Percentiles rank a stretch among this genome's conserved stretches.
Evolutionary conservation across 164 flowering plant species (phyloP).

Genomic region (Taxillus chinensis): DNA sequence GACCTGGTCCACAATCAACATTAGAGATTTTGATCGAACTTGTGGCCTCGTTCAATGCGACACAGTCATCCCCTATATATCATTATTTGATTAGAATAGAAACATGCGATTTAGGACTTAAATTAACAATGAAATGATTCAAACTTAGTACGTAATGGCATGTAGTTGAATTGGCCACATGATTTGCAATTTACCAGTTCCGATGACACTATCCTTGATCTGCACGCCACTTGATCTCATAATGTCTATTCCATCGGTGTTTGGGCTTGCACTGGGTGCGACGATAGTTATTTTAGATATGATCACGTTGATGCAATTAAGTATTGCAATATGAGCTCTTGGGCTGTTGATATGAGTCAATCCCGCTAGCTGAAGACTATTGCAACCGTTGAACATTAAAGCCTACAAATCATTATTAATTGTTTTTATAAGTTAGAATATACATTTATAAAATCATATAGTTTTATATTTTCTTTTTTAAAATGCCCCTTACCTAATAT

Average conservation of each 20-base stretch:
- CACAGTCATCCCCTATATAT: neutral
- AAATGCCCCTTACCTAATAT: too few species aligned
- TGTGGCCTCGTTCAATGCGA: neutral
- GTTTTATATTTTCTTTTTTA: too few species aligned
- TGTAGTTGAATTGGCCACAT: neutral
- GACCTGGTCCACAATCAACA: neutral
- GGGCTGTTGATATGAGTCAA: slow-evolving; percentile 16
- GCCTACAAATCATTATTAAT: slow-evolving; percentile 13
- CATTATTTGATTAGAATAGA: too few species aligned
- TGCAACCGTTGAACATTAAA: slow-evolving; percentile 8
- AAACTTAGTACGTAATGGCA: too few species aligned
- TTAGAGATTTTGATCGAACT: neutral
- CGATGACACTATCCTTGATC: slow-evolving; percentile 15
- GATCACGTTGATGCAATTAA: slow-evolving; percentile 1
- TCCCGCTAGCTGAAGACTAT: slow-evolving; percentile 12
- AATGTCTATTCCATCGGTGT: slow-evolving; percentile 45
- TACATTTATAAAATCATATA: too few species aligned
- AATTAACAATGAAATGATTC: too few species aligned
- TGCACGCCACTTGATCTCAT: slow-evolving; percentile 7
- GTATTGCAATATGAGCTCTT: slow-evolving; percentile 17
- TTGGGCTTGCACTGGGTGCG: slow-evolving; percentile 29
- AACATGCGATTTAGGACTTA: too few species aligned
- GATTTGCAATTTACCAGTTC: slow-evolving; percentile 20
- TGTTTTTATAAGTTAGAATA: too few species aligned
- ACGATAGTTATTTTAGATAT: slow-evolving; percentile 13